Percentiles rank a stretch among this genome's conserved stretches.
Evolutionary conservation across 495 filamentous ascomycete genomes (phyloP).

Genomic region (Talaromyces borbonicus): DNA sequence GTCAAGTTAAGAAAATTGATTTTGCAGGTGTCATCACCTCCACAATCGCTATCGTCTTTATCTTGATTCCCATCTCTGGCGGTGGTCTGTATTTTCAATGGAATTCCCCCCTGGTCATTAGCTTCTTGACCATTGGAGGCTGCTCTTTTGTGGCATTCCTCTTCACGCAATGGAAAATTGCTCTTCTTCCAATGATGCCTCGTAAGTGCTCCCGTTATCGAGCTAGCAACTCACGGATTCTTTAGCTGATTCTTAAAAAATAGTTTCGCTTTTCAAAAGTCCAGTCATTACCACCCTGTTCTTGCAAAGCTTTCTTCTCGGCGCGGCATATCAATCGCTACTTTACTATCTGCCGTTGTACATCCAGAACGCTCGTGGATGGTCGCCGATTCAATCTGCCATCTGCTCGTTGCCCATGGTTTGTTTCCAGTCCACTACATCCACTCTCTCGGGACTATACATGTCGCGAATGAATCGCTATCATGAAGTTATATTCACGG

Average conservation of each 20-base stretch:
- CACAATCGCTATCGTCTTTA: slow-evolving; percentile 43
- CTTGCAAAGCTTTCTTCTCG: slow-evolving; percentile 50
- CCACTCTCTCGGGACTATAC: slow-evolving; percentile 46
- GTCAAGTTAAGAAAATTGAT: slow-evolving; percentile 46
- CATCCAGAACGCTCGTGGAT: slow-evolving; percentile 45
- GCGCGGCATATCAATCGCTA: slow-evolving; percentile 47
- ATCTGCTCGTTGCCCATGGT: slow-evolving; percentile 45
- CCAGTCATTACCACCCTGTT: slow-evolving; percentile 42
- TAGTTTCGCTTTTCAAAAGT: slow-evolving; percentile 46
- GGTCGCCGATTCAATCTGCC: slow-evolving; percentile 39
- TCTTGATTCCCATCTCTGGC: slow-evolving; percentile 54
- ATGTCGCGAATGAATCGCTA: slow-evolving; percentile 47
- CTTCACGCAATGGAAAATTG: slow-evolving; percentile 48
- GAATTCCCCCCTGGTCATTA: slow-evolving; percentile 51
- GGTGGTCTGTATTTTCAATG: slow-evolving; percentile 52
- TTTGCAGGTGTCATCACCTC: slow-evolving; percentile 42
- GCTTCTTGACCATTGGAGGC: slow-evolving; percentile 46
- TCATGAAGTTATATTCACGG: slow-evolving; percentile 46
- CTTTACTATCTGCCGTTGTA: slow-evolving; percentile 44
- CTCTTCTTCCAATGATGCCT: slow-evolving; percentile 50
- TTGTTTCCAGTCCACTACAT: slow-evolving; percentile 39
- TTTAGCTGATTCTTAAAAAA: slow-evolving; percentile 11
- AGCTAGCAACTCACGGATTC: too few species aligned
- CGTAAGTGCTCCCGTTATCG: too few species aligned
- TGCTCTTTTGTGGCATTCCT: slow-evolving; percentile 38